Base-by-base conservation (phyloP, 139 green algal species). In the Chlamydomonas asymmetrica region DNA sequence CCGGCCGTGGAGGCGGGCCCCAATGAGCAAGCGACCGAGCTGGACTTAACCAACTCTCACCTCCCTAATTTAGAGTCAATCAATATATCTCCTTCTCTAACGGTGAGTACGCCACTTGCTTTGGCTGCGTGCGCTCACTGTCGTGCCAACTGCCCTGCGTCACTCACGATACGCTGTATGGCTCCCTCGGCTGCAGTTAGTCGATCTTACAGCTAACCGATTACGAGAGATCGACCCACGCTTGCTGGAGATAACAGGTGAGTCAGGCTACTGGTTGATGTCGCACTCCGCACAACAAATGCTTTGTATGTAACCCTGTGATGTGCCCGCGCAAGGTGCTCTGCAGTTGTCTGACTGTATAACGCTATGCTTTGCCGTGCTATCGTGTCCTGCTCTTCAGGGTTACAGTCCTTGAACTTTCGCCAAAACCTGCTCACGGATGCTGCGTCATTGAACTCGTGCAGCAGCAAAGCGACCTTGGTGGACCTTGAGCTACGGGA, bases 151-250 rank as follows among this genome's bases (percentile, higher is more conserved):
- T 59, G 65, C 41, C 6, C 27, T 25, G 10, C n/a, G 6, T 22
- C 5, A 48, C 16, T 59, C 16, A 43, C 38, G 39, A 22, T 32
- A 20, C 39, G 27, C 13, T 18, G 13, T 32, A 6, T 50, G 5
- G 8, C 49, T 9, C 29, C 29, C 4, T 45, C 16, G 37, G 31
- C 27, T 81, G 45, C 81, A 96, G 89, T 40, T 74, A 0, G 66
- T 97, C 22, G 93, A 97, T 74, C 73, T 97, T 6, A 97, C 92
- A 0, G 87, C 88, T 18, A 97, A 97, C 66, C 78, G 93, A 10
- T 78, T 97, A 18, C 82, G 73, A 20, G 70, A 56, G 0, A 74
- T 97, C 5, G 93, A 97, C 52, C 60, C 74, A 0, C 79, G 81
- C 27, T 80, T 97, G 1, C 72, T 96, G n/a, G 80, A 77, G 0